A percentile compares a stretch with the other conserved stretches of the same genome.
These are phyloP conservation scores for Tylopilus rubrobrunneus DNA, from an alignment of 768 basidiomycete genomes.

Conservation along the genomic window DNA sequence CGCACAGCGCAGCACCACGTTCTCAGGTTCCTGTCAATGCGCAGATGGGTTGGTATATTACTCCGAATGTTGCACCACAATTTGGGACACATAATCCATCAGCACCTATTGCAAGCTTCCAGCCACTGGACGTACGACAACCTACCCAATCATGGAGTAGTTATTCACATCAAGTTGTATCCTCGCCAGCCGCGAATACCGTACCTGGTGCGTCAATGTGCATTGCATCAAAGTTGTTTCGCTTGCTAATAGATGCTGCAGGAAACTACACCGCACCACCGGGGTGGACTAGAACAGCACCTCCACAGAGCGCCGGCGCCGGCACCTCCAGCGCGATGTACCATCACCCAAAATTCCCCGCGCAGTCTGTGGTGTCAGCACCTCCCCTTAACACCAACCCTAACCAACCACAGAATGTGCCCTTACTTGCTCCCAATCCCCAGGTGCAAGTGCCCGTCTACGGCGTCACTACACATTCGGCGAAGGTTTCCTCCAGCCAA, in stretches of 20 bases:
- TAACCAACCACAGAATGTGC: constrained; percentile 1
- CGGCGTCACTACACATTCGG: not conserved
- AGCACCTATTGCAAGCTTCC: constrained; percentile 2
- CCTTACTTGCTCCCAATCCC: not conserved
- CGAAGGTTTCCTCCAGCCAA: not conserved
- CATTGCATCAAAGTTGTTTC: not conserved
- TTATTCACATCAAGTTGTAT: constrained; percentile 4
- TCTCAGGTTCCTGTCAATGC: not conserved
- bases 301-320: not conserved
- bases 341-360: not conserved
- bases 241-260: not conserved
- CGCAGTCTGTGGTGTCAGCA: constrained; percentile 1
- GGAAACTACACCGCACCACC: constrained; percentile 2
- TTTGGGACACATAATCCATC: not conserved
- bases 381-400: not conserved
- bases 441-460: constrained; percentile 6
- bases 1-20: not conserved
- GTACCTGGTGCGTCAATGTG: constrained; percentile 9
- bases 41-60: constrained; percentile 11
- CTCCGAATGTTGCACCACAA: constrained; percentile 10
- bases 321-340: not conserved
- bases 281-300: not conserved
- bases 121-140: constrained; percentile 7
- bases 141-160: constrained; percentile 7
- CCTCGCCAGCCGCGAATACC: not conserved